These are phyloP conservation scores for Sarocladium oryzae DNA, from an alignment of 2,329 filamentous ascomycete genomes.

Conservation along the genomic window DNA sequence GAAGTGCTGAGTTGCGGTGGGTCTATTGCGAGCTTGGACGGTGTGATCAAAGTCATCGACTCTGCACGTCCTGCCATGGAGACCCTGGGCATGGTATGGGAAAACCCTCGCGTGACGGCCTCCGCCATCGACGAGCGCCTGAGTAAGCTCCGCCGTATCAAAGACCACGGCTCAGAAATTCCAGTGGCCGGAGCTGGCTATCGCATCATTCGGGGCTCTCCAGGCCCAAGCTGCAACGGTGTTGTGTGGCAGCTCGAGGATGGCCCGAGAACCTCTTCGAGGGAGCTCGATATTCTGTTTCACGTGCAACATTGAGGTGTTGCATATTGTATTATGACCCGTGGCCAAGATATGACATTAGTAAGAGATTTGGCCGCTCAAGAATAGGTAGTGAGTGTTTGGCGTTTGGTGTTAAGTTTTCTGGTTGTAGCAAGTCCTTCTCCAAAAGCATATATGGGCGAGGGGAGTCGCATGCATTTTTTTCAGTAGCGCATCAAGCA, in stretches of 20 bases:
- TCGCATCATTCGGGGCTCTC: background rate
- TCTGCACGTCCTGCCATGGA: slow-evolving; percentile 48
- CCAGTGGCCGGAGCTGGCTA: slow-evolving; percentile 19
- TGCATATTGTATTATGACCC: background rate
- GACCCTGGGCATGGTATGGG: slow-evolving; percentile 53
- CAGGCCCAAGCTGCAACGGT: background rate
- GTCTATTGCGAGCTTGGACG: slow-evolving; percentile 40
- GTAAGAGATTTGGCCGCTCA: background rate
- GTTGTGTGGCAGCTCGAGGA: slow-evolving; percentile 1
- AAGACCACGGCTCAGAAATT: slow-evolving; percentile 20
- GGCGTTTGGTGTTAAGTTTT: no score
- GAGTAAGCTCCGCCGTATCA: slow-evolving; percentile 26
- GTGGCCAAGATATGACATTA: background rate
- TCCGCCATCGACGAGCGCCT: slow-evolving; percentile 37
- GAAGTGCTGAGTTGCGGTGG: slow-evolving; percentile 61
- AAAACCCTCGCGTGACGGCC: slow-evolving; percentile 45
- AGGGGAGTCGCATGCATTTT: background rate
- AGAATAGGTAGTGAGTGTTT: no score
- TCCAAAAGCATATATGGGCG: no score
- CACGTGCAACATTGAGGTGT: background rate
- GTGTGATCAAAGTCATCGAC: slow-evolving; percentile 46
- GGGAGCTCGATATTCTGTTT: slow-evolving; percentile 4
- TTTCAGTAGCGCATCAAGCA: background rate
- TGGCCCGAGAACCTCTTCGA: slow-evolving; percentile 2
- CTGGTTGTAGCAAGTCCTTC: no score